Conservation (phyloP, 2,329 filamentous ascomycete genomes). For the Pseudogymnoascus sp. region DNA sequence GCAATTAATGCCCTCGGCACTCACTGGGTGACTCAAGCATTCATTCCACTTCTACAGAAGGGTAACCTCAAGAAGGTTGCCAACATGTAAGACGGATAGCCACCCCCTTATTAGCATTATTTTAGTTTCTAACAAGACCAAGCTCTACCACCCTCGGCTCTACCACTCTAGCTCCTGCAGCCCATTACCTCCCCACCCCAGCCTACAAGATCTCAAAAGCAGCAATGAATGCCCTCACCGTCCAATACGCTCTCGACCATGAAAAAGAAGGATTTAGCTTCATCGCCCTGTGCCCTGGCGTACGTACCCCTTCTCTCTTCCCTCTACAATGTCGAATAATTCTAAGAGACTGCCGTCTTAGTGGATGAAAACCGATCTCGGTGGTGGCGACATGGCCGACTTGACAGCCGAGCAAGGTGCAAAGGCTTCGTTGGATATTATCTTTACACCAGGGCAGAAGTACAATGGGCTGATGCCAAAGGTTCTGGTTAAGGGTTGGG, state of each 20-base stretch:
- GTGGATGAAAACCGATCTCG: constrained; percentile 43
- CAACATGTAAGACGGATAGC: constrained; percentile 16
- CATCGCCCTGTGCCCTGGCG: constrained; percentile 38
- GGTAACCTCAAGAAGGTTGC: not conserved
- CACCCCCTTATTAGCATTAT: constrained; percentile 27
- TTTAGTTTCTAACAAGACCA: not conserved
- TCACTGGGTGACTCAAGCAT: constrained; percentile 34
- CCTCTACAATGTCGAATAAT: constrained; percentile 10
- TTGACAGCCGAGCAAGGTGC: constrained; percentile 35
- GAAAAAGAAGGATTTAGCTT: constrained; percentile 37
- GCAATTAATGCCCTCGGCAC: constrained; percentile 33
- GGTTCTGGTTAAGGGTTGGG: constrained; percentile 15
- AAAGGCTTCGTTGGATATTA: constrained; percentile 16
- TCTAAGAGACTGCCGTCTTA: constrained; percentile 18
- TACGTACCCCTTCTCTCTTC: constrained; percentile 24
- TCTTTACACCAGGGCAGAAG: constrained; percentile 1
- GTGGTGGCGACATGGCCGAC: constrained; percentile 33
- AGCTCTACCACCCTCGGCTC: constrained; percentile 40
- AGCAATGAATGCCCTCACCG: constrained; percentile 41
- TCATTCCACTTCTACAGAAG: constrained; percentile 31
- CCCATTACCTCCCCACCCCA: constrained; percentile 23
- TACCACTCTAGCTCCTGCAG: constrained; percentile 25
- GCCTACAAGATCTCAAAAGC: constrained; percentile 42
- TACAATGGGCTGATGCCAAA: constrained; percentile 14
- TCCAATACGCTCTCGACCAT: constrained; percentile 35